Evolutionary conservation across 2,329 filamentous ascomycete species (phyloP), one percentile per base, ranked within the genome.

Genomic region (Penicillium capsulatum): DNA sequence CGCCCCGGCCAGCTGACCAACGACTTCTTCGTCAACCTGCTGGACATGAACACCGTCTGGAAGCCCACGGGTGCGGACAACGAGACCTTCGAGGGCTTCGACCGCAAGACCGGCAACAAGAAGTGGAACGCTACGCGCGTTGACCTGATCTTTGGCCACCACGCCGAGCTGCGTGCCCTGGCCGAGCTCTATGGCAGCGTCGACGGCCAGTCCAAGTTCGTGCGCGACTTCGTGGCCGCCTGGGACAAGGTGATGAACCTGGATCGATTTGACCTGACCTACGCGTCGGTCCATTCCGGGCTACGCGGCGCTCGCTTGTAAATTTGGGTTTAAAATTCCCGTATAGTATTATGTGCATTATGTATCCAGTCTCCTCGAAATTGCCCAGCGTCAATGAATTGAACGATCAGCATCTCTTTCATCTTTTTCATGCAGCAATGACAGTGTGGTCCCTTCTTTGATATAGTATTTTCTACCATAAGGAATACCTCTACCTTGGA

Each of bases 1-100:
- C 72, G 71, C 6, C 81, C 83, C 1, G 85, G 85, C 29, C 66
- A 77, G 52, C 72, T 90, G 54, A 85, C 80, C 58, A 88, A 85
- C 65, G 85, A 89, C 68, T 90, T 87, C 75, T 90, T 90, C 58
- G 76, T 86, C 65, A 88, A 89, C 69, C 72, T 90, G 2, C 76
- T 90, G 16, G 83, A 87, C 57, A 77, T 74, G 55, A 69, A 66
- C 63, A 84, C 76, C 5, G 70, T 66, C 15, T 89, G 85, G 85
- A 79, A 79, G 67, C 55, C 75, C 0, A 67, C 67, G 27, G 67
- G 69, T 41, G 50, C 54, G n/a, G 66, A 64, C 38, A 60, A 66
- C 22, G 83, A 87, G 53, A 39, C 73, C 35, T 88, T 76, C 63
- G 75, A 80, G 45, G 84, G 81, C 24, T 56, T 67, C 10, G 81